Conservation (phyloP, 164 flowering plant species). For the Liquidambar formosana region DNA sequence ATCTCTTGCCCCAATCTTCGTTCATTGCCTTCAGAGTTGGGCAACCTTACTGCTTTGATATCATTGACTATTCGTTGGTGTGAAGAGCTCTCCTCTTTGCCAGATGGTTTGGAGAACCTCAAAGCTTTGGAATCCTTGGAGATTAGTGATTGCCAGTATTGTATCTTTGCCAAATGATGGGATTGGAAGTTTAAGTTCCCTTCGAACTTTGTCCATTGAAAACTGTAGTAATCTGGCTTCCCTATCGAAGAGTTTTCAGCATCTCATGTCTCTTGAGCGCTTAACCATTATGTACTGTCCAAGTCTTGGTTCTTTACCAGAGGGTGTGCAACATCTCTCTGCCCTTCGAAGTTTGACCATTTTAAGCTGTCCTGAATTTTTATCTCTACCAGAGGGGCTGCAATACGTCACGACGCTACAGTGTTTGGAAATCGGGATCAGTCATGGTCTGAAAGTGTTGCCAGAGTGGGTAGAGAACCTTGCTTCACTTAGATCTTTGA, state of each 20-base stretch:
- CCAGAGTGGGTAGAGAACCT: constrained; percentile 14
- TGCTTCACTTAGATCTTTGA: constrained; percentile 6
- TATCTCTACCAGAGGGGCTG: constrained; percentile 6
- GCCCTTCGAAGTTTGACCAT: constrained; percentile 8
- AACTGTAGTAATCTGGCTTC: constrained; percentile 6
- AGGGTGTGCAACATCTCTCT: constrained; percentile 5
- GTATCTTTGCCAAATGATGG: not conserved
- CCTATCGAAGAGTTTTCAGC: not conserved
- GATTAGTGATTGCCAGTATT: constrained; percentile 7
- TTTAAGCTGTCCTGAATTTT: constrained; percentile 6
- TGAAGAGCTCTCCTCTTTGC: not conserved
- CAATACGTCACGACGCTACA: constrained; percentile 2
- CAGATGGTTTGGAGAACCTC: constrained; percentile 3
- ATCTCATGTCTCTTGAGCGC: constrained; percentile 11
- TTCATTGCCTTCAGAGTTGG: not conserved
- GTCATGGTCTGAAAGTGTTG: not conserved
- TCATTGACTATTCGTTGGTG: constrained; percentile 14
- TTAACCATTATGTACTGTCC: constrained; percentile 14
- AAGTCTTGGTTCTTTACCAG: constrained; percentile 10
- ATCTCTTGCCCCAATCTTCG: constrained; percentile 14
- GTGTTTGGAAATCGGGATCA: constrained; percentile 7
- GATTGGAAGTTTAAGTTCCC: not conserved
- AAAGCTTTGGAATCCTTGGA: constrained; percentile 10
- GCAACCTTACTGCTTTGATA: not conserved
- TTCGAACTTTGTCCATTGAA: constrained; percentile 14